Evolutionary conservation across 2,329 filamentous ascomycete species (phyloP), one percentile per base, ranked within the genome.

Genomic region (Cladosporium sp.): DNA sequence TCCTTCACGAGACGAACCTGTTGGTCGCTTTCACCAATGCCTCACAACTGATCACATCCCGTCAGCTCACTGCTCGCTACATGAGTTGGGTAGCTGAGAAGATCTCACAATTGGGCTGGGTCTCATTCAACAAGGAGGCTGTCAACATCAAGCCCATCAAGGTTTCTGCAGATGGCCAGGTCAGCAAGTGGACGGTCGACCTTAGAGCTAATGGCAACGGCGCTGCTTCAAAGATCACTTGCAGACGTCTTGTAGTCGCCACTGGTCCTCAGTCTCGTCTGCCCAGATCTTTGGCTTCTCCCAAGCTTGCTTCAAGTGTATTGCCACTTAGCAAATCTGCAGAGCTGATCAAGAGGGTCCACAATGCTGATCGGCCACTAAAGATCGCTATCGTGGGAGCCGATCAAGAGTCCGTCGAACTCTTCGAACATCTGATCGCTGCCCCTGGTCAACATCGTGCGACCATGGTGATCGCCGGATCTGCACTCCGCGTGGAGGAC

Each of bases 1-100:
- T 67, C 47, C 62, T 70, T 5, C 65, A 67, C 51, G 60, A 60
- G 14, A 69, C 67, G 3, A 60, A 64, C 22, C 67, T 65, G 37
- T 59, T 70, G 14, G 62, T 68, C 15, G 61, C 58, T 5, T 70
- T 68, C 59, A 64, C 67, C 42, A 70, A 70, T 50, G 62, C 66
- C 34, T 67, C 66, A n/a, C 61, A 60, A 37, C 61, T 69, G 34
- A 59, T 58, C 9, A 67, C 68, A 1, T 60, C 62, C 9, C 51
- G 66, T 43, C 52, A 61, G 39, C 58, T 67, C 3, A 68, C 69
- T 59, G 62, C 58, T 15, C 60, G 65, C 25, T 70, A 70, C 54
- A 64, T 70, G 22, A 37, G 47, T 9, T 70, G 68, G 68, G 65
- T 64, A 17, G 67, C 66, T 22, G 49, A 58, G 9, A 60, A 65